Base-by-base conservation (phyloP, 1,139 yeast species). In the Candida frijolesensis region DNA sequence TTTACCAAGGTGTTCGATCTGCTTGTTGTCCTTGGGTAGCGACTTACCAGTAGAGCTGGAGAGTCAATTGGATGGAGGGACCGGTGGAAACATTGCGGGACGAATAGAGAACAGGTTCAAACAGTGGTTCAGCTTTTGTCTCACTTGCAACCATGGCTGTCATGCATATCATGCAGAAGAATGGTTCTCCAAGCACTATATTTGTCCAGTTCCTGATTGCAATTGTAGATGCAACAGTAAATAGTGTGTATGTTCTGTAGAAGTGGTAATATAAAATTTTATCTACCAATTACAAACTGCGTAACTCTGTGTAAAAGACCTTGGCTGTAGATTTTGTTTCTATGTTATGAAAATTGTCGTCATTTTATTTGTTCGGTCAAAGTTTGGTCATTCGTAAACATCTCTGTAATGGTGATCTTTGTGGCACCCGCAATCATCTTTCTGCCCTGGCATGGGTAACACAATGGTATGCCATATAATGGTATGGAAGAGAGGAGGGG, bases 151-250 rank as follows among this genome's bases (percentile, higher is more conserved):
- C 63, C 98, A 94, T 62, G 97, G 97, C 1, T 84, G 87, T 79
- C 99, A 94, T 70, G 92, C 96, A 0, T 90, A 87, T 14, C 98
- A 94, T 66, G 97, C 98, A 0, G 91, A 88, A 58, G 96, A 90
- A 62, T 94, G 98, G 98, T 94, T 94, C 63, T 80, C 86, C 16
- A 86, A 85, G 64, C 96, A 92, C 60, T 82, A 80, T 51, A 82
- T 89, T 2, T 94, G 99, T 63, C 97, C 99, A 0, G 96, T 92
- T 2, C 97, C 98, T 0, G 96, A 91, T 48, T 94, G 98, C 61
- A 76, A 79, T 46, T 94, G 98, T 63, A 74, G 83, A 47, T 92
- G 98, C 65, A 88, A 84, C 58, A 80, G 78, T 59, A 74, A 71
- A 48, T 74, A 65, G 57, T 27, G 40, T 18, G 22, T 19, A 19